A percentile compares a stretch with the other conserved stretches of the same genome.
phyloP scores from a whole-genome alignment of 768 basidiomycete species.

The Boletus rufocinnamomeus region DNA sequence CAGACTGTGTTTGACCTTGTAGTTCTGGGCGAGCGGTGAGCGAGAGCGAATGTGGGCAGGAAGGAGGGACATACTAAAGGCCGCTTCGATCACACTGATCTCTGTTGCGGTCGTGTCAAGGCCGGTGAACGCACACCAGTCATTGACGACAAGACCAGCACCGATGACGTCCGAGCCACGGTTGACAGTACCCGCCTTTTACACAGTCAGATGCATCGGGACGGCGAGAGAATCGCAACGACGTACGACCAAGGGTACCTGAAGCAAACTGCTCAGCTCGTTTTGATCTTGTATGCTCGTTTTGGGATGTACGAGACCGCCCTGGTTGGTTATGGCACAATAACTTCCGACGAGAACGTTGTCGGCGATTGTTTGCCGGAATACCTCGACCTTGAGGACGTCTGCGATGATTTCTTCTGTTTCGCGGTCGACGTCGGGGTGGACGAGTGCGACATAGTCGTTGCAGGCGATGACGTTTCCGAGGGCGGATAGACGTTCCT shows the following conservation, averaged over 20 bases:
- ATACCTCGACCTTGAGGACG: constrained; percentile 98
- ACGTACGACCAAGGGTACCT: constrained; percentile 92
- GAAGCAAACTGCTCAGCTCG: constrained; percentile 90
- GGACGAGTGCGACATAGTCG: constrained; percentile 98
- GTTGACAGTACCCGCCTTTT: constrained; percentile 95
- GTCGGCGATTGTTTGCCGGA: constrained; percentile 94
- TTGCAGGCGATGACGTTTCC: constrained; percentile 99
- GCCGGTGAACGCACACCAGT: constrained; percentile 99
- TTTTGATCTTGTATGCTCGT: constrained; percentile 98
- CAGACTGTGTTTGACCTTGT: constrained; percentile 79
- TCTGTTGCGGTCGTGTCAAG: constrained; percentile 99
- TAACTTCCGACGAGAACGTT: constrained; percentile 98
- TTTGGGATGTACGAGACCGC: constrained; percentile 96
- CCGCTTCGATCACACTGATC: constrained; percentile 95
- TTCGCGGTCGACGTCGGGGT: constrained; percentile 97
- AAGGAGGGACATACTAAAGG: constrained; percentile 75
- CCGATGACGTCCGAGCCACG: constrained; percentile 98
- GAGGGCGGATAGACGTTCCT: constrained; percentile 94
- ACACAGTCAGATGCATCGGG: not conserved
- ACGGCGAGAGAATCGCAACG: not conserved
- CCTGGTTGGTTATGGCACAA: constrained; percentile 94
- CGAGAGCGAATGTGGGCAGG: not conserved
- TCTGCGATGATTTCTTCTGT: constrained; percentile 99
- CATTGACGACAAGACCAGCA: constrained; percentile 96
- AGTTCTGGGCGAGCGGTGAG: constrained; percentile 55